phyloP scores from a whole-genome alignment of 108 stramenopile genomes.

The Stephanodiscus minutulus region DNA sequence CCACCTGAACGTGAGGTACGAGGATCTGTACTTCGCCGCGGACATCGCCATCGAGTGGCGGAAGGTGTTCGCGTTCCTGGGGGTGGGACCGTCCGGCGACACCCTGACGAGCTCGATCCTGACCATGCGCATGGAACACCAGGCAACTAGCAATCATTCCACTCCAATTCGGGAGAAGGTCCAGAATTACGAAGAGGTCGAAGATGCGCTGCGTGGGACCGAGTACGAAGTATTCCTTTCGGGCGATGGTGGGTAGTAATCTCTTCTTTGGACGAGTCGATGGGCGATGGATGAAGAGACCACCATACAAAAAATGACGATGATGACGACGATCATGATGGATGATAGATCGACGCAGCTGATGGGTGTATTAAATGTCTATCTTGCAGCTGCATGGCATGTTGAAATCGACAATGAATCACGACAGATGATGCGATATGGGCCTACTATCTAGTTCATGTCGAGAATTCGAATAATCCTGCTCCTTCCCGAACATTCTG shows the following conservation, averaged over 20 bases:
- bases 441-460: too few relatives aligned
- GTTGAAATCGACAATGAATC: too few relatives aligned
- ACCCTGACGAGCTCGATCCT: background rate
- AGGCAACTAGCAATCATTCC: background rate
- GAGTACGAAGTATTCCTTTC: background rate
- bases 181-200: conserved; percentile 5
- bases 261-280: too few relatives aligned
- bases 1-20: conserved; percentile 8
- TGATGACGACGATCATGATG: too few relatives aligned
- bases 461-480: too few relatives aligned
- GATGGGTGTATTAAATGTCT: too few relatives aligned
- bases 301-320: too few relatives aligned
- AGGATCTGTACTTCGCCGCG: background rate
- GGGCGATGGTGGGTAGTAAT: background rate
- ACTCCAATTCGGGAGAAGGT: background rate
- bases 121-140: background rate
- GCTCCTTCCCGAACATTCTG: too few relatives aligned
- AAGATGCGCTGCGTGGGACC: conserved; percentile 4
- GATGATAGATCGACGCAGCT: too few relatives aligned
- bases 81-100: conserved; percentile 14
- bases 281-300: too few relatives aligned
- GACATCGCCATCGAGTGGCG: conserved; percentile 19
- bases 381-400: too few relatives aligned
- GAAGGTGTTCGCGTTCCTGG: conserved; percentile 12
- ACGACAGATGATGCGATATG: too few relatives aligned